These are phyloP conservation scores for Yamadazyma oceani DNA, from an alignment of 1,139 yeast genomes.

Conservation along the genomic window DNA sequence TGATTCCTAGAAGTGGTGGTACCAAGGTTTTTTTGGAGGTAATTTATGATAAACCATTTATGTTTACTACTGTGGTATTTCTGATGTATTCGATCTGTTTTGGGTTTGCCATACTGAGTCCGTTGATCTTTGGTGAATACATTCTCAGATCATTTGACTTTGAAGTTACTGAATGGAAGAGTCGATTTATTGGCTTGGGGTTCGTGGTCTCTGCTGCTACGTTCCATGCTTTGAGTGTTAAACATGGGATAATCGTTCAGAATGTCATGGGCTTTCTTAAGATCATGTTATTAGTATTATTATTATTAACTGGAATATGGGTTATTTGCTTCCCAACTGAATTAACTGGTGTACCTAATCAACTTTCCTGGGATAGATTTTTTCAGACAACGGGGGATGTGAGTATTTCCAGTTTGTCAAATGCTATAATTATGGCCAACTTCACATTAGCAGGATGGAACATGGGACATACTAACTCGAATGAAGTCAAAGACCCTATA, in stretches of 20 bases:
- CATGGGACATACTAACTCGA: constrained; percentile 59
- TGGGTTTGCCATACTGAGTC: constrained; percentile 65
- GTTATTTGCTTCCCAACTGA: constrained; percentile 44
- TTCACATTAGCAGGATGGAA: constrained; percentile 69
- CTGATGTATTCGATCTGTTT: constrained; percentile 57
- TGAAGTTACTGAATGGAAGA: constrained; percentile 35
- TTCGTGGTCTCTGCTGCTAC: constrained; percentile 43
- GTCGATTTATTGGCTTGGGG: constrained; percentile 44
- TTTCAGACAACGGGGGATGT: constrained; percentile 28
- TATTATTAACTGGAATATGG: constrained; percentile 52
- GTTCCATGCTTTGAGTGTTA: constrained; percentile 55
- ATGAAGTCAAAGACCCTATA: constrained; percentile 59
- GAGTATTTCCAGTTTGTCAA: constrained; percentile 47
- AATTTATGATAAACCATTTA: constrained; percentile 58
- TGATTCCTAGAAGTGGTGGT: constrained; percentile 75
- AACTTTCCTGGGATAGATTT: constrained; percentile 36
- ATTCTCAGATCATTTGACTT: constrained; percentile 50
- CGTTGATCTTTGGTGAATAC: constrained; percentile 73
- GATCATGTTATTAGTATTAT: constrained; percentile 44
- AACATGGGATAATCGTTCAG: constrained; percentile 54
- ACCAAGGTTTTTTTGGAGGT: constrained; percentile 68
- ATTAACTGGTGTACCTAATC: constrained; percentile 41
- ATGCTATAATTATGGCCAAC: constrained; percentile 58
- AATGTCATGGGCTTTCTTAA: constrained; percentile 59
- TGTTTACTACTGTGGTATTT: constrained; percentile 59